Evolutionary conservation across 2,329 filamentous ascomycete species (phyloP), one percentile per base, ranked within the genome.

Genomic region (Hymenoscyphus scutula): DNA sequence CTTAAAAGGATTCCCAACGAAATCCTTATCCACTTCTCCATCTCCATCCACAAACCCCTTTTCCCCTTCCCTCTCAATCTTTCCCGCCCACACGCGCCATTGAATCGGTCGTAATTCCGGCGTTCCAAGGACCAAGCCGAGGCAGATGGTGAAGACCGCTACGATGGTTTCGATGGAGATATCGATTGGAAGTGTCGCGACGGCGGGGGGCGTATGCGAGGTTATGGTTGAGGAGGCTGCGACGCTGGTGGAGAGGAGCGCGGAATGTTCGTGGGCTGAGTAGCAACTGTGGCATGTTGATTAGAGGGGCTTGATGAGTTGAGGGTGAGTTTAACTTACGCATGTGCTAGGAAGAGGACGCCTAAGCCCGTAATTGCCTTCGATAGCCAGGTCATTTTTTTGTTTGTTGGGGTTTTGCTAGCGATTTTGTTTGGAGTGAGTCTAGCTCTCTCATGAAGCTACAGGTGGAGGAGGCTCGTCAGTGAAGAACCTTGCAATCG

Each of bases 191-290:
- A 98, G 82, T 17, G 83, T 79, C 41, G 71, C 65, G 60, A 75
- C 62, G 67, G 74, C 67, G 62, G 77, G 72, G 15, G 78, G 72
- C 23, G 77, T 71, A 32, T 80, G 76, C 3, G 81, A 75, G 29
- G 78, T 72, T 3, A 79, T 71, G 51, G 80, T 74, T 32, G 79
- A 77, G 53, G 81, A 76, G 37, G 81, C 80, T 58, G 81, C 79
- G 45, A 23, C 19, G 59, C 78, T 77, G 69, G 82, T 81, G 61
- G 88, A 84, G 69, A 88, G 85, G 57, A 96, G 84, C 25, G 87
- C 82, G 6, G 91, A 89, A 78, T 97, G 91, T 79, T 99, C 95
- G 77, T 97, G 90, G 55, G 93, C 92, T 58, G 95, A 99, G 78
- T 98, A 99, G 78, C 93, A 96, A 67, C 95, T 99, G 74, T 58